These are phyloP conservation scores for Aspergillus sp. DNA, from an alignment of 2,329 filamentous ascomycete species.

Conservation along the genomic window DNA sequence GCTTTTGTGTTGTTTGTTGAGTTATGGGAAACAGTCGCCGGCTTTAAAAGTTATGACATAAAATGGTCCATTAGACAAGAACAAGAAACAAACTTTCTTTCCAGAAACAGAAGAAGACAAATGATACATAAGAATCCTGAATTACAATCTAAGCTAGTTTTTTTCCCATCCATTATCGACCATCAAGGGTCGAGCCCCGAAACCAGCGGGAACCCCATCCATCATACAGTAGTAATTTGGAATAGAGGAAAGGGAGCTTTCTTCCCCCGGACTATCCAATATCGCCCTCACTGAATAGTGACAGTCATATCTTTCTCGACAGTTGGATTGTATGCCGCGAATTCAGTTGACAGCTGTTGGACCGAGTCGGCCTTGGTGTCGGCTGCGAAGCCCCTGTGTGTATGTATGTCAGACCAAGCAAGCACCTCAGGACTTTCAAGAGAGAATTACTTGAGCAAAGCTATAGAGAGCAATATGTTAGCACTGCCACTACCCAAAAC, in stretches of 20 bases:
- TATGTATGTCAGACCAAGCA: slow-evolving; percentile 2
- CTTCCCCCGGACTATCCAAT: neutral
- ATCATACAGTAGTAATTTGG: neutral
- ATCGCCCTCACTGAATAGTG: slow-evolving; percentile 40
- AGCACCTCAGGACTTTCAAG: neutral
- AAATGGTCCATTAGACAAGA: neutral
- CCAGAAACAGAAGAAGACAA: neutral
- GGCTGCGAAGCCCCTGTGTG: slow-evolving; percentile 71
- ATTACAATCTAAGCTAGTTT: neutral
- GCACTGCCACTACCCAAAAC: neutral
- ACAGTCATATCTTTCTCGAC: slow-evolving; percentile 80
- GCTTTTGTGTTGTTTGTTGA: no score
- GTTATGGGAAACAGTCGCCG: no score
- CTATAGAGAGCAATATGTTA: slow-evolving; percentile 27
- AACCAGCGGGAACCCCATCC: slow-evolving; percentile 9
- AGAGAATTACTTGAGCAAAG: slow-evolving; percentile 45
- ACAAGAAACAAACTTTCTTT: neutral
- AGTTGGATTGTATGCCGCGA: slow-evolving; percentile 60
- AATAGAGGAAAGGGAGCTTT: neutral
- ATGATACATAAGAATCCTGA: neutral
- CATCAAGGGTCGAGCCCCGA: neutral
- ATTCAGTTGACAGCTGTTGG: slow-evolving; percentile 65
- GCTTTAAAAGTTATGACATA: neutral
- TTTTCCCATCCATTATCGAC: neutral
- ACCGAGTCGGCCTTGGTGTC: slow-evolving; percentile 70